Percentiles rank a stretch among this genome's conserved stretches.
phyloP scores from a whole-genome alignment of 495 filamentous ascomycete genomes.

The Penicillium taxi region DNA sequence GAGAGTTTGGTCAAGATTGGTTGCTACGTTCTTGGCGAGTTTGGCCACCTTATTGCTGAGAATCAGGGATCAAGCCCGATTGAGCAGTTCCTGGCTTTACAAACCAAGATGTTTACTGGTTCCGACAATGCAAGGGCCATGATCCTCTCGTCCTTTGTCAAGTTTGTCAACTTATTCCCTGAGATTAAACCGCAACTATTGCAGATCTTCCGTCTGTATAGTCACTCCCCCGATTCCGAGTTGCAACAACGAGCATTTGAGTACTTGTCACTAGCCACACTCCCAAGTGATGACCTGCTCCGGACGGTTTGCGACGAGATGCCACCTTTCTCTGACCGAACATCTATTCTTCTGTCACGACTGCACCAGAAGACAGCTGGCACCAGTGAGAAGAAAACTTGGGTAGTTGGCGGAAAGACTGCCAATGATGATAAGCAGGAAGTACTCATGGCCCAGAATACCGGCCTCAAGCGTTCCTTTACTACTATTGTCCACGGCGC shows the following conservation, averaged over 20 bases:
- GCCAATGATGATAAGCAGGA: slow-evolving; percentile 77
- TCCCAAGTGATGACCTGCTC: slow-evolving; percentile 84
- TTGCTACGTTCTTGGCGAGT: slow-evolving; percentile 90
- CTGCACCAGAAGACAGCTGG: slow-evolving; percentile 88
- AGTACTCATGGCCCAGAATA: slow-evolving; percentile 71
- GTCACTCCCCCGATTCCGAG: slow-evolving; percentile 90
- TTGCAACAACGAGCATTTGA: slow-evolving; percentile 95
- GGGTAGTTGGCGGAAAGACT: slow-evolving; percentile 91
- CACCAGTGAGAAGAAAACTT: slow-evolving; percentile 88
- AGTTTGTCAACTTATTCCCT: slow-evolving; percentile 97
- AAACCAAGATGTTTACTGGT: slow-evolving; percentile 80
- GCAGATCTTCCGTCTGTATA: slow-evolving; percentile 84
- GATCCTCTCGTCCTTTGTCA: slow-evolving; percentile 89
- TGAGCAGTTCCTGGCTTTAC: slow-evolving; percentile 91
- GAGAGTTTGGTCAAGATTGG: slow-evolving; percentile 97
- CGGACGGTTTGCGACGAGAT: slow-evolving; percentile 98
- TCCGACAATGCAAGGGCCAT: slow-evolving; percentile 87
- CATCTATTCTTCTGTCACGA: slow-evolving; percentile 83
- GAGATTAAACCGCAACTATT: slow-evolving; percentile 96
- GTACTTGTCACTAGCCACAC: slow-evolving; percentile 78
- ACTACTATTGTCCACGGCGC: slow-evolving; percentile 47
- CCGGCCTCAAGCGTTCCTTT: slow-evolving; percentile 80
- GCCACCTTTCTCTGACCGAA: slow-evolving; percentile 94
- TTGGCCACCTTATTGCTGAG: slow-evolving; percentile 97
- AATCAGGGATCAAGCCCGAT: slow-evolving; percentile 89